Conservation (phyloP, 2,329 filamentous ascomycete genomes). For the Gnomoniopsis sp. region DNA sequence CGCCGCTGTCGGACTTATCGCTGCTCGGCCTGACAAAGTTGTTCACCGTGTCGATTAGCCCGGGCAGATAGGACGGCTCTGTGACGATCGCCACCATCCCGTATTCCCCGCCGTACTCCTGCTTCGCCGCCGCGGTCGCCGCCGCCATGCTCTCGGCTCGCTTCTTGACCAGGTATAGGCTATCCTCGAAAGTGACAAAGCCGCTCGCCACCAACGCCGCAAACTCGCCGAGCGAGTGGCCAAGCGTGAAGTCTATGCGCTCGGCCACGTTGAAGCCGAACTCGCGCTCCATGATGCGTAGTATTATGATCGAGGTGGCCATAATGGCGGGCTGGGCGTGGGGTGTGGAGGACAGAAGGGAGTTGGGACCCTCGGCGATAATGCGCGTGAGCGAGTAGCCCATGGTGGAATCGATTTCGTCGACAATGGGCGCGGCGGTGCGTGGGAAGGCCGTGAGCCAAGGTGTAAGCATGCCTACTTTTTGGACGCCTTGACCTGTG, state of each 20-base stretch:
- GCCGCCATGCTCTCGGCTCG: constrained; percentile 81
- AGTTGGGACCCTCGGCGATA: constrained; percentile 77
- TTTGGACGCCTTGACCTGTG: constrained; percentile 81
- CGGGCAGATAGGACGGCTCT: constrained; percentile 70
- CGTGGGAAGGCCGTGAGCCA: constrained; percentile 85
- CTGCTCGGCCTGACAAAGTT: constrained; percentile 67
- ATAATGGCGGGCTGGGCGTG: constrained; percentile 96
- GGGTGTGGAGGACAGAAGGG: constrained; percentile 72
- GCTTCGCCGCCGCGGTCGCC: constrained; percentile 64
- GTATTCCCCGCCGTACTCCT: constrained; percentile 73
- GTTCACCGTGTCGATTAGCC: constrained; percentile 69
- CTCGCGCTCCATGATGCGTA: constrained; percentile 80
- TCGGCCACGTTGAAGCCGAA: constrained; percentile 71
- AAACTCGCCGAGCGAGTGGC: constrained; percentile 91
- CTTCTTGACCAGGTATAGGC: constrained; percentile 70
- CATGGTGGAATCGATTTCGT: constrained; percentile 80
- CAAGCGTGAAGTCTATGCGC: constrained; percentile 77
- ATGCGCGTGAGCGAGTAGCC: constrained; percentile 71
- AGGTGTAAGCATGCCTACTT: constrained; percentile 79
- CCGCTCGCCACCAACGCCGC: constrained; percentile 83
- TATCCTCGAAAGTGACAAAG: constrained; percentile 74
- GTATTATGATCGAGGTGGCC: constrained; percentile 86
- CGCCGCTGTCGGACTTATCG: constrained; percentile 54
- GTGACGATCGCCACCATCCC: constrained; percentile 94
- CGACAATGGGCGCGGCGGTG: constrained; percentile 71